Evolutionary conservation across 108 stramenopile species (phyloP), one percentile per base, ranked within the genome.

Genomic region (Cyclotella kingstonii): DNA sequence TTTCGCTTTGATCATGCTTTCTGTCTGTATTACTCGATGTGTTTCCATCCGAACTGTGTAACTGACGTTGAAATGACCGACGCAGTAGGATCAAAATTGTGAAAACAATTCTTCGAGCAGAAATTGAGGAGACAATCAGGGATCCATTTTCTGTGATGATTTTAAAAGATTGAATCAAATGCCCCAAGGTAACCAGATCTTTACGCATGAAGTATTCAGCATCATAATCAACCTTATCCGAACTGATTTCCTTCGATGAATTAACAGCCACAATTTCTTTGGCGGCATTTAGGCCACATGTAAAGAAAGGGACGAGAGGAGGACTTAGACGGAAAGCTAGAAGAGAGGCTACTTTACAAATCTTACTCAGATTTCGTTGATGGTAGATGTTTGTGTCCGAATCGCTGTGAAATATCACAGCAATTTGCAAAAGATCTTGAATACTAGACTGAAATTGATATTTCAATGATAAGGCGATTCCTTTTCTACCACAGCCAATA

Each of bases 251-350:
- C 34, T 31, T 46, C 25, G 25, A 12, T 18, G 4, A 23, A 4
- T 39, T 47, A 26, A 45, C 44, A 19, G 45, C n/a, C 17, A 28
- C 18, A 18, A 14, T 12, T 36, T 27, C 43, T 30, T 1, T 10
- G 17, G 23, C 28, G 26, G 18, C 23, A 30, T 5, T 39, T 3
- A n/a, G 30, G 10, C 21, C n/a, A 23, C 28, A 49, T 14, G 43
- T 2, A 59, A 41, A 73, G 23, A 64, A 64, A 0, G 63, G 43
- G 27, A 64, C 33, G 21, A 72, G 61, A 19, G 62, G 31, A 9
- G 62, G 71, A 27, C 49, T 72, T 42, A 59, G 8, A n/a, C 71
- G 48, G 45, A 64, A 72, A 12, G 71, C 71, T 50, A 72, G 28
- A 5, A 63, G 5, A 2, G 57, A 54, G 10, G 63, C 58, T 11